These are phyloP conservation scores for Botrytis hyacinthi DNA, from an alignment of 2,329 filamentous ascomycete species.

Conservation along the genomic window DNA sequence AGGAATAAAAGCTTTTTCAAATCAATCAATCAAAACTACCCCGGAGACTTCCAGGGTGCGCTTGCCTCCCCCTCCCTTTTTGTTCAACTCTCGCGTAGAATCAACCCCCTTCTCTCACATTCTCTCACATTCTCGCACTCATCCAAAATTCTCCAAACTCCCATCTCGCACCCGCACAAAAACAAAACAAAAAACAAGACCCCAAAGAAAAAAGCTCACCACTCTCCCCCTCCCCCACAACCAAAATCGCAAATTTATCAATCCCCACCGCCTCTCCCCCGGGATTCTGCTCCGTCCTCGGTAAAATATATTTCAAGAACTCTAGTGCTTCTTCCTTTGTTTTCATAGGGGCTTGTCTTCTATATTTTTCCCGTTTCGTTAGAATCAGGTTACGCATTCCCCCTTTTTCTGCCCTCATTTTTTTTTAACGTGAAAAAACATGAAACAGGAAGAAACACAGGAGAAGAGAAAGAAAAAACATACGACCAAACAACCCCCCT, in stretches of 20 bases:
- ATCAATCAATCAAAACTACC: not conserved
- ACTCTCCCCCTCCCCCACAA: not conserved
- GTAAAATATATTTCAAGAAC: not conserved
- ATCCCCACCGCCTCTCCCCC: not conserved
- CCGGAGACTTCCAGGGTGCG: not conserved
- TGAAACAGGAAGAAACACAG: not conserved
- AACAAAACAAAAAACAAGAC: too few species aligned
- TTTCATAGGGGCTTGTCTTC: not conserved
- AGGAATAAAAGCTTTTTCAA: not conserved
- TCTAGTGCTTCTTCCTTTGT: not conserved
- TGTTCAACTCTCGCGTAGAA: not conserved
- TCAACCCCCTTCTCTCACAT: not conserved
- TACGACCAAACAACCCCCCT: slow-evolving; percentile 27
- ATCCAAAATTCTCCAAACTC: not conserved
- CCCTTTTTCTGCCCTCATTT: too few species aligned
- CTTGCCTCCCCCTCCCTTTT: not conserved
- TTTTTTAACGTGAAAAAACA: not conserved
- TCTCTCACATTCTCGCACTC: too few species aligned
- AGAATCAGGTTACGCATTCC: not conserved
- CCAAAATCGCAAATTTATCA: slow-evolving; percentile 19
- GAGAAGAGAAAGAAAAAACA: not conserved
- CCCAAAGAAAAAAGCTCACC: not conserved
- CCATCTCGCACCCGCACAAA: not conserved
- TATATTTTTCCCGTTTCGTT: not conserved
- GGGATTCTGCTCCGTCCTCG: not conserved